These are phyloP conservation scores for Eucalyptus globulus DNA, from an alignment of 345 rosid species.

Conservation along the genomic window DNA sequence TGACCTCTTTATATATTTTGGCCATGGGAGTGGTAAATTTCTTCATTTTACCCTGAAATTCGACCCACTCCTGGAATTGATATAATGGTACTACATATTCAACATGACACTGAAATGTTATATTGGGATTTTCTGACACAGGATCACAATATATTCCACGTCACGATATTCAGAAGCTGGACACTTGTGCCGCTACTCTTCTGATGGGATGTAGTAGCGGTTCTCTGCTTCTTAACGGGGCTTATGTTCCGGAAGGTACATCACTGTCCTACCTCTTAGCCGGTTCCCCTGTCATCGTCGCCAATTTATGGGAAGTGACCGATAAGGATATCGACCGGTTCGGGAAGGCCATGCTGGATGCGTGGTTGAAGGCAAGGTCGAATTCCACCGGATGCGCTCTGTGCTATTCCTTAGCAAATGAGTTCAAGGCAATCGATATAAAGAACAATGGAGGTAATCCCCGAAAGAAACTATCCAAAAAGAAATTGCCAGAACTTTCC, in stretches of 20 bases:
- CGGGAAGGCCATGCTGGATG: conserved; percentile 66
- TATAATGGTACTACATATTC: not conserved
- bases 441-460: conserved; percentile 19
- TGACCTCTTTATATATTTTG: conserved; percentile 85
- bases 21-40: conserved; percentile 90
- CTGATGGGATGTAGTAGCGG: conserved; percentile 98
- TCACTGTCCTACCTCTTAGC: conserved; percentile 64
- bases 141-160: conserved; percentile 69
- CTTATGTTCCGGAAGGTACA: conserved; percentile 69
- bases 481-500: conserved; percentile 7
- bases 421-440: conserved; percentile 37
- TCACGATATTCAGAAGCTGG: conserved; percentile 59
- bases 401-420: conserved; percentile 33
- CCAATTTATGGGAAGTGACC: conserved; percentile 93
- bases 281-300: conserved; percentile 74
- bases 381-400: conserved; percentile 18
- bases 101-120: not conserved
- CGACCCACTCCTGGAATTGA: not conserved
- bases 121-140: conserved; percentile 1
- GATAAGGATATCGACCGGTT: conserved; percentile 91
- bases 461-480: conserved; percentile 25
- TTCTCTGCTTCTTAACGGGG: conserved; percentile 53
- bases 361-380: conserved; percentile 69
- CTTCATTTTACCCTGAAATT: not conserved
- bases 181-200: conserved; percentile 68